Evolutionary conservation across 1,284 basidiomycete genomes (phyloP), one percentile per base, ranked within the genome.

Genomic region (Ceratobasidium sp.): DNA sequence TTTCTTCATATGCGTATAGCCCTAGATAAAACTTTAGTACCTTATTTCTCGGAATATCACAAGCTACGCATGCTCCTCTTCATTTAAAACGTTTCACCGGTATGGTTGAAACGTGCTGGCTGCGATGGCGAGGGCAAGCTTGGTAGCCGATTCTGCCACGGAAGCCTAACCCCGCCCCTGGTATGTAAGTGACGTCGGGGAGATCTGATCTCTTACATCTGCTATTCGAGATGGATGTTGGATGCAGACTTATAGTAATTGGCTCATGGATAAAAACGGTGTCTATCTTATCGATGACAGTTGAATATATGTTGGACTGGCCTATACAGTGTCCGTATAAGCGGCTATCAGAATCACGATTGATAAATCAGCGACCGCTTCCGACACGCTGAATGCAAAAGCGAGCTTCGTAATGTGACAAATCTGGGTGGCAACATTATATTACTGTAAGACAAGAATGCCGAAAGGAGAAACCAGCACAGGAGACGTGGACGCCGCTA

Each of bases 401-500:
- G 15, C 5, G 7, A 62, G 33, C 61, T 62, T 62, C 61, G 26
- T n/a, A 38, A 62, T 62, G 61, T 62, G 61, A 62, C 61, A 12
- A 38, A 23, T 42, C n/a, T 28, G 61, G 61, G 61, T 62, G 61
- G 61, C 61, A 62, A 62, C 33, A 5, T 12, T 38, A 38, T 20
- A 42, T 20, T 33, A 33, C 33, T 33, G 33, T 33, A 62, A 62
- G 42, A 20, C 9, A 5, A 62, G 42, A 38, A 20, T 9, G 15
- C 9, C 15, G 61, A 38, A 42, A n/a, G 10, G 38, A 4, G 33
- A 42, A 62, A 62, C 15, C 33, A 23, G 61, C n/a, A 62, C 38
- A 62, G 61, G 59, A 17, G 15, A 50, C 15, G 15, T 33, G 33
- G 33, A 50, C 12, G 28, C 28, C 28, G 61, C 61, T 28, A 40